Evolutionary conservation across 139 green algal species (phyloP).

Genomic region (Picocystis salinarum): DNA sequence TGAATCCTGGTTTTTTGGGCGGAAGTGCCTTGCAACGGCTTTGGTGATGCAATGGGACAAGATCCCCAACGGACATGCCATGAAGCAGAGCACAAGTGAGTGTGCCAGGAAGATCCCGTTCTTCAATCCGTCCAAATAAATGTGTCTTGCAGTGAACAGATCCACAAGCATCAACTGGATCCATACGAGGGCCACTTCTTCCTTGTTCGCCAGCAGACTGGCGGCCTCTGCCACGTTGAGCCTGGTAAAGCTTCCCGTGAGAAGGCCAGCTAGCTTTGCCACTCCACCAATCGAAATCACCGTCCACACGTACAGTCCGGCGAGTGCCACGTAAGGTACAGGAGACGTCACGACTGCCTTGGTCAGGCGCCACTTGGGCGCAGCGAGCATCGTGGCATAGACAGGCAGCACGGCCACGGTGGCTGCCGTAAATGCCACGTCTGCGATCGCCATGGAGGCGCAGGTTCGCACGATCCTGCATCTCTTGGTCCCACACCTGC

Average conservation of each 20-base stretch:
- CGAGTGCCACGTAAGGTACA: not conserved
- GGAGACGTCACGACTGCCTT: not conserved
- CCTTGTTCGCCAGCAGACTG: slow-evolving; percentile 50
- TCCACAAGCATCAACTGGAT: slow-evolving; percentile 56
- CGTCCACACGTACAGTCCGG: not conserved
- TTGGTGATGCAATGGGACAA: slow-evolving; percentile 45
- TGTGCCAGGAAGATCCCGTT: slow-evolving; percentile 30
- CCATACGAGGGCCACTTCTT: too few species aligned
- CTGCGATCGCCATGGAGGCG: too few species aligned
- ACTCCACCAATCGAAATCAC: too few species aligned
- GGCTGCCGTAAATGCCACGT: slow-evolving; percentile 23
- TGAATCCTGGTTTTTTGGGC: too few species aligned
- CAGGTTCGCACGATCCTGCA: too few species aligned
- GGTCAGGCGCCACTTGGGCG: slow-evolving; percentile 9
- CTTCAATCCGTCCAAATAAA: slow-evolving; percentile 48
- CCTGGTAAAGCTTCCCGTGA: not conserved
- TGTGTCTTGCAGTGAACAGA: slow-evolving; percentile 12
- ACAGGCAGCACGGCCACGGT: slow-evolving; percentile 42
- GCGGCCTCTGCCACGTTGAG: not conserved
- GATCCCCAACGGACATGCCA: slow-evolving; percentile 66
- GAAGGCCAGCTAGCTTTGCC: too few species aligned
- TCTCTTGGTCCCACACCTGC: too few species aligned
- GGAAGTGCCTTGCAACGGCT: too few species aligned
- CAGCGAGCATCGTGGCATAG: slow-evolving; percentile 34
- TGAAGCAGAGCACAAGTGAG: slow-evolving; percentile 65